These are phyloP conservation scores for Digitaria exilis DNA, from an alignment of 202 grass and related monocot genomes.

Conservation along the genomic window DNA sequence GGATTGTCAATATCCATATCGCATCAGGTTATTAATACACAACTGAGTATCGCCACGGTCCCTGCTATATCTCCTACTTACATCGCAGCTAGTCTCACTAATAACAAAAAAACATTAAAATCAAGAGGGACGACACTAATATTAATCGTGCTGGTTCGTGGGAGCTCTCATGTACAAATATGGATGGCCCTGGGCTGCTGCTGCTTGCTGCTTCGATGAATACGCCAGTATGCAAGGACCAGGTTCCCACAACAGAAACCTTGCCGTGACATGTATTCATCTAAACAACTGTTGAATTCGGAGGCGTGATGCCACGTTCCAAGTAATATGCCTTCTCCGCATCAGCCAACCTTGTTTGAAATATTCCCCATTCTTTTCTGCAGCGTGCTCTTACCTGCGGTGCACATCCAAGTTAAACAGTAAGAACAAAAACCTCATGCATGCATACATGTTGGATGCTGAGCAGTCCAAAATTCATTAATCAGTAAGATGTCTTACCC, in stretches of 20 bases:
- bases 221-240: neutral
- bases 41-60: conserved; percentile 13
- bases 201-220: conserved; percentile 25
- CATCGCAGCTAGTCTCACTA: conserved; percentile 47
- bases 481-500: conserved; percentile 48
- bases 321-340: conserved; percentile 85
- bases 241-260: conserved; percentile 49
- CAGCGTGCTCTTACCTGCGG: conserved; percentile 81
- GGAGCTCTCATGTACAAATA: conserved; percentile 51
- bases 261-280: conserved; percentile 2
- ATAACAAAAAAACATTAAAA: conserved; percentile 35
- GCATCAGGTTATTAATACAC: conserved; percentile 35
- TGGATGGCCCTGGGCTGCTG: conserved; percentile 30
- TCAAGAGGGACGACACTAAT: conserved; percentile 17
- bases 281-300: conserved; percentile 58
- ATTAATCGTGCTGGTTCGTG: conserved; percentile 26
- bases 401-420: conserved; percentile 5
- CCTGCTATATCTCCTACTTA: conserved; percentile 36
- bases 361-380: conserved; percentile 89
- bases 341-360: conserved; percentile 69
- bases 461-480: neutral
- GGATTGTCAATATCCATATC: conserved; percentile 13
- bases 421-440: conserved; percentile 28
- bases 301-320: conserved; percentile 62
- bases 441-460: neutral